Base-by-base conservation (phyloP, 2,329 filamentous ascomycete species). In the Aspergillus aculeatus region DNA sequence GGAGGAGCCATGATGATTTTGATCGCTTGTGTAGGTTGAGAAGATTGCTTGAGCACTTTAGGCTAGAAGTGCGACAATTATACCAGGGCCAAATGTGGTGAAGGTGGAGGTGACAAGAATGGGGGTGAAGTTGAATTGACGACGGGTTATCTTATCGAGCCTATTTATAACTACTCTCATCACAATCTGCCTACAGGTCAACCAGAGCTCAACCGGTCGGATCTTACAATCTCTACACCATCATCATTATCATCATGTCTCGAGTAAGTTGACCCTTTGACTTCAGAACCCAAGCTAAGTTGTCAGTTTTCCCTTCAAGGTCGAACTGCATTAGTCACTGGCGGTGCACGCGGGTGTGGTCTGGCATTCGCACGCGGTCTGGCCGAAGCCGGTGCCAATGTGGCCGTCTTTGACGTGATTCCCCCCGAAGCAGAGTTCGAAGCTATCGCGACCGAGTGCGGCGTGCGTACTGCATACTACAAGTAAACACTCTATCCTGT, bases 281-380 rank as follows among this genome's bases (percentile, higher is more conserved):
- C n/a, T 35, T 10, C 3, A 10, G 5, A 12, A 16, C 2, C 5
- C 21, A 12, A 29, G 21, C 60, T 64, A 51, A 67, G 24, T 10
- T 2, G n/a, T 11, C 47, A 82, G 80, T 83, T 84, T 62, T 81
- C 79, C 0, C 69, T 84, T 4, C 75, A 79, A 61, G 81, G 80
- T 19, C 78, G 81, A 29, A 80, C 76, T 4, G 79, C 76, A 23
- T 61, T 82, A 31, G 73, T 82, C 5, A 82, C 80, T 1, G 80
- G 80, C 21, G 80, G 78, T n/a, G 76, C 77, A 9, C 69, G 77
- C 53, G 80, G 80, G 5, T 77, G 77, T 53, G 81, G 81, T 1
- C 71, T 82, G 2, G 74, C 77, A 6, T 79, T 81, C 60, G 78
- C 77, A 3, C 66, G 77, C 56, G 79, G 76, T 2, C 74, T 81